A percentile compares a stretch with the other conserved stretches of the same genome.
These are phyloP conservation scores for Apophysomyces variabilis DNA, from an alignment of 371 early-diverging fungal genomes.

Conservation along the genomic window DNA sequence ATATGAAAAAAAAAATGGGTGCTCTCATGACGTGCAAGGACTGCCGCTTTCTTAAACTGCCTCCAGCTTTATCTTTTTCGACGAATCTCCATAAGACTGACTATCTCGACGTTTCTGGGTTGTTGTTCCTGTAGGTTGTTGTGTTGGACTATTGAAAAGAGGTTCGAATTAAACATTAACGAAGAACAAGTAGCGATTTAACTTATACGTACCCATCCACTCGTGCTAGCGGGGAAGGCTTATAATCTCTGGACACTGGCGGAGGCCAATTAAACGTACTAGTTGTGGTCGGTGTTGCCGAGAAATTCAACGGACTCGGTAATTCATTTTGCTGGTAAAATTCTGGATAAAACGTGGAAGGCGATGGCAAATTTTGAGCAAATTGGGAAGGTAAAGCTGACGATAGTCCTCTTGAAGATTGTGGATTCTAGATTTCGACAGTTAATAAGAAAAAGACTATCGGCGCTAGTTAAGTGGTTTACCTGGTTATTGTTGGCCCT, in stretches of 20 bases:
- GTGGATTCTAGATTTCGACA: slow-evolving; percentile 9
- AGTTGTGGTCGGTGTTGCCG: slow-evolving; percentile 58
- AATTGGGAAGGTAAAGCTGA: slow-evolving; percentile 65
- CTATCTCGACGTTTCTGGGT: slow-evolving; percentile 15
- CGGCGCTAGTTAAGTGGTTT: background rate
- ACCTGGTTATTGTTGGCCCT: slow-evolving; percentile 3
- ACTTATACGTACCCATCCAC: slow-evolving; percentile 7
- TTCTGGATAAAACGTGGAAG: slow-evolving; percentile 76
- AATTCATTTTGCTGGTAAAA: slow-evolving; percentile 70
- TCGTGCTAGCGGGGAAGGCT: slow-evolving; percentile 27
- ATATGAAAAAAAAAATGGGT: background rate
- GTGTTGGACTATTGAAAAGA: background rate
- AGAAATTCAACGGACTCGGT: slow-evolving; percentile 70
- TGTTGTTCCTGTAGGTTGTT: slow-evolving; percentile 3
- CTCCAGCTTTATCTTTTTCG: slow-evolving; percentile 16
- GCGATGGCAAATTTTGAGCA: slow-evolving; percentile 78
- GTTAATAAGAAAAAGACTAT: slow-evolving; percentile 4
- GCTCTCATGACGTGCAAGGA: background rate
- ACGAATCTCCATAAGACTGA: slow-evolving; percentile 11
- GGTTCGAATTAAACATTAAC: background rate
- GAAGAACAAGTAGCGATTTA: background rate
- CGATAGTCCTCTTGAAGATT: slow-evolving; percentile 26
- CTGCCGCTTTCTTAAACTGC: slow-evolving; percentile 2
- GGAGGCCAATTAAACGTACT: slow-evolving; percentile 69
- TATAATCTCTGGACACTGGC: slow-evolving; percentile 24